Evolutionary conservation across 768 basidiomycete species (phyloP), one percentile per base, ranked within the genome.

Genomic region (Postia placenta): DNA sequence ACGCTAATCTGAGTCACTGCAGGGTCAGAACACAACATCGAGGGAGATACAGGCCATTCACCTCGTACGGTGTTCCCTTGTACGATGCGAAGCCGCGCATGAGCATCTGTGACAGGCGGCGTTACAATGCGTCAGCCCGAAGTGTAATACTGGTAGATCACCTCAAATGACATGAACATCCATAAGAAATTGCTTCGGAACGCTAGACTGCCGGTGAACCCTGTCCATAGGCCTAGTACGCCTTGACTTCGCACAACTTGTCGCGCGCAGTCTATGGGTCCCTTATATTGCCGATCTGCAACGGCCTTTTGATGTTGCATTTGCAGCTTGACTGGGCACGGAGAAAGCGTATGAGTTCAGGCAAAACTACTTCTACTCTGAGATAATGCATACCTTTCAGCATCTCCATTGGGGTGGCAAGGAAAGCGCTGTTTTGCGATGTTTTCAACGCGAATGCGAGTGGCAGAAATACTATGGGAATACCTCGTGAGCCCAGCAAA

Each of bases 351-450:
- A 20, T 41, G 40, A 12, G 43, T n/a, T 27, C 9, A 11, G 5
- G 20, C 9, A 38, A 20, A 35, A 17, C 22, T n/a, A n/a, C n/a
- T n/a, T n/a, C n/a, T n/a, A n/a, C n/a, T n/a, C n/a, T n/a, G 25
- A 79, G 44, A n/a, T 42, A 27, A n/a, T 28, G 9, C 47, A 49
- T 27, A 61, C 62, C 60, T 76, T 92, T 92, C 52, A 92, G 68
- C 47, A 82, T 74, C 62, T 92, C 89, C 30, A 90, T 75, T 1
- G 88, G 87, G 12, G 85, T 87, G 4, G 88, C 86, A 23, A 89
- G 65, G 15, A 82, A 48, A 11, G 85, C 78, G 58, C 85, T 87
- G 54, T 15, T 39, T 41, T 42, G 37, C 44, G 2, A 15, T 38
- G 33, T 47, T 43, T 48, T 23, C 35, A n/a, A n/a, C n/a, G n/a